Base-by-base conservation (phyloP, 2,329 filamentous ascomycete genomes). In the Xylariales sp. region DNA sequence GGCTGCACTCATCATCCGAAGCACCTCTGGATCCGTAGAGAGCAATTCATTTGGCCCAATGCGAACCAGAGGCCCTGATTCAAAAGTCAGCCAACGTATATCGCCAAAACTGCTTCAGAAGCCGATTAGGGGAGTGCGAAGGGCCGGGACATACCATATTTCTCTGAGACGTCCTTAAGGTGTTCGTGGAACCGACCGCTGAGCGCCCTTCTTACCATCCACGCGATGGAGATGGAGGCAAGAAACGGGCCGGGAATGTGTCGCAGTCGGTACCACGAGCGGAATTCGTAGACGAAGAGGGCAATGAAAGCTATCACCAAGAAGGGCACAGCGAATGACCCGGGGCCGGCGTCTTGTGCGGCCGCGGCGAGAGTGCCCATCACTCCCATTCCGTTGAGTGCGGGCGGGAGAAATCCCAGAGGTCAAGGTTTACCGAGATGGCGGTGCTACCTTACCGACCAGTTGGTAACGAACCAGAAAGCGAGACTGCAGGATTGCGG, bases 1-100 rank as follows among this genome's bases (percentile, higher is more conserved):
- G 25, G 56, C 59, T 15, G 55, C 57, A 44, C 58, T 62, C 48
- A 64, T 56, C 42, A 46, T 56, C 18, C 53, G 53, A 25, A 57
- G 44, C 8, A 54, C 43, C 11, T 46, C 44, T 7, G 46, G 48
- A 25, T 53, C 47, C 16, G 50, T 51, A 14, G 49, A 51, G 9
- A 57, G 44, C 11, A 58, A 40, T 9, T 56, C 50, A 36, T 59
- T 57, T 7, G 55, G 48, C 7, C 52, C 52, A 19, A 55, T 54
- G 18, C 52, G 52, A 20, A 40, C 51, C 8, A 55, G 50, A 32
- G 52, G 43, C 14, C 51, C 51, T 55, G 20, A 32, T 9, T 31
- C 19, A 18, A 16, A 14, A 15, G 19, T 11, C 15, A 5, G n/a
- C 20, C 9, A 9, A 22, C 7, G 21, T 35, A n/a, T n/a, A n/a